Base-by-base conservation (phyloP, 2,329 filamentous ascomycete genomes). In the Tothia fuscella region DNA sequence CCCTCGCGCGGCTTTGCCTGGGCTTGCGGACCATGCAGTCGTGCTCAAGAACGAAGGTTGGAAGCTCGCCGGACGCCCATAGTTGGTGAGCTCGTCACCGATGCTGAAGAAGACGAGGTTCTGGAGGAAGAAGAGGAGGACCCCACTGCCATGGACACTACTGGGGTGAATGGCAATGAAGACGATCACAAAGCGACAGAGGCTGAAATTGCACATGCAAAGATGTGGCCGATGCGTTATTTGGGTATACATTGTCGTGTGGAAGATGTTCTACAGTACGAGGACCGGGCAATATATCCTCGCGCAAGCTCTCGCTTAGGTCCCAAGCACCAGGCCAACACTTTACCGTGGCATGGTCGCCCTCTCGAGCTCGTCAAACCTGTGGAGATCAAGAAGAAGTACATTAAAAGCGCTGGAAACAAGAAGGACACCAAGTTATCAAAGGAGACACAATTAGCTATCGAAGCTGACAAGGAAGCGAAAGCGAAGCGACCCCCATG, bases 1-100 rank as follows among this genome's bases (percentile, higher is more conserved):
- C 91, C 91, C 16, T 94, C 89, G 35, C 81, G 91, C 61, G 91
- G 91, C 29, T 98, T 98, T 63, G 91, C 87, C 4, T 98, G 91
- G 91, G 89, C 91, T 22, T 98, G 91, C 61, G 91, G 85, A 42
- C 82, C 89, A 45, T 98, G 91, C 62, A 95, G 87, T 60, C 80
- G 89, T 53, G 88, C 86, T n/a, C 88, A 94, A 57, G 91, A 96
- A 62, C 79, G 84, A 51, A 93, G 84, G 60, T 68, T 95, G 21
- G 88, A 96, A 66, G 86, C 87, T 45, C 80, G 87, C 45, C 81
- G 93, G 56, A 93, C 87, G 1, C 85, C 88, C 19, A 77, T 80
- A 36, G 63, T 82, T 20, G 72, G 75, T 33, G 70, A 69, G 28
- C 55, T 61, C 24, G 65, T 62, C 12, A 61, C 63, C 3, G 74